phyloP scores from a whole-genome alignment of 495 filamentous ascomycete genomes.

The Penicillium ochrochloron region DNA sequence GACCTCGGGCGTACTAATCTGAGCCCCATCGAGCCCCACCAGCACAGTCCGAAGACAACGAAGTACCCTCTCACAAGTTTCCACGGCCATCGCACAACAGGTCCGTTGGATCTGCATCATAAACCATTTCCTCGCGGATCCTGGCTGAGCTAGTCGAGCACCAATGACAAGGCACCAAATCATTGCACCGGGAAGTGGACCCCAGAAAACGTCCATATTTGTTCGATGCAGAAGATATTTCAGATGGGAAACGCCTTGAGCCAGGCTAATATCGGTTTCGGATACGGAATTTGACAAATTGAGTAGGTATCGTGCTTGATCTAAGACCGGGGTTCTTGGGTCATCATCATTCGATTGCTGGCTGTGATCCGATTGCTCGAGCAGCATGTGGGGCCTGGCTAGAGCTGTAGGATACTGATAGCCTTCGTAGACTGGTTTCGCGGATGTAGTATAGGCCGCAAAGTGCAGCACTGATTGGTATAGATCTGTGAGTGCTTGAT shows the following conservation, averaged over 20 bases:
- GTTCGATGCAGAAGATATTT: constrained; percentile 22
- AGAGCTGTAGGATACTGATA: neutral
- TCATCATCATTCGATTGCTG: neutral
- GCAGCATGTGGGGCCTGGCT: neutral
- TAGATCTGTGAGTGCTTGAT: neutral
- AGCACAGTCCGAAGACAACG: constrained; percentile 10
- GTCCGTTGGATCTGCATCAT: constrained; percentile 26
- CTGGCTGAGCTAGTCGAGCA: constrained; percentile 13
- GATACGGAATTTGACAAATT: neutral
- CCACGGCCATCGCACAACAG: constrained; percentile 16
- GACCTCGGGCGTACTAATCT: neutral
- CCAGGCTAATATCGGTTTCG: neutral
- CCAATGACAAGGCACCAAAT: constrained; percentile 31
- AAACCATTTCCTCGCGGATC: constrained; percentile 19
- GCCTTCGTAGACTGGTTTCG: neutral
- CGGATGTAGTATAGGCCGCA: neutral
- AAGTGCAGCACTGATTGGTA: neutral
- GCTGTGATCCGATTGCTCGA: neutral
- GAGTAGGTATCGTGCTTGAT: neutral
- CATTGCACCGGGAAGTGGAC: constrained; percentile 22
- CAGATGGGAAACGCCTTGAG: neutral
- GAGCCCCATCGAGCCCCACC: constrained; percentile 17
- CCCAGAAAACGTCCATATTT: constrained; percentile 21
- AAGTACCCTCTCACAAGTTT: neutral
- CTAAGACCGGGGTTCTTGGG: neutral